Percentiles rank a stretch among this genome's conserved stretches.
Conservation (phyloP, 2,329 filamentous ascomycete species). For the Samsoniella hepiali region DNA sequence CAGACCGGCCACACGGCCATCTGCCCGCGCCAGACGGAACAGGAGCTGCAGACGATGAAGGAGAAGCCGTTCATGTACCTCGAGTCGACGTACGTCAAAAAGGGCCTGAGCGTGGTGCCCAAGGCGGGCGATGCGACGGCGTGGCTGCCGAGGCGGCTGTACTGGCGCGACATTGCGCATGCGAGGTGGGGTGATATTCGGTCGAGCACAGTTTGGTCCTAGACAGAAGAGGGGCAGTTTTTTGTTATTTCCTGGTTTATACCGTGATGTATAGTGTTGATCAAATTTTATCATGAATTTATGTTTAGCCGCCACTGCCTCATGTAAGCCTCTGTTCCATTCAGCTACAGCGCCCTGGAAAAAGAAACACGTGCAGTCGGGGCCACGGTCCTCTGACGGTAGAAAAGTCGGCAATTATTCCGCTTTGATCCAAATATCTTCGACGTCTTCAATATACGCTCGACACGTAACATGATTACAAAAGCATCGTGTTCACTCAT, state of each 20-base stretch:
- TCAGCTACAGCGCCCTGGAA: background rate
- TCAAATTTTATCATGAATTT: too few species aligned
- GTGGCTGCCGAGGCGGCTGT: conserved; percentile 3
- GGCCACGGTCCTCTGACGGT: too few species aligned
- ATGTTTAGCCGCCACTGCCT: too few species aligned
- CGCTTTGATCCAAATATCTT: too few species aligned
- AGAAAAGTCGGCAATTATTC: too few species aligned
- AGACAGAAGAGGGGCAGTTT: background rate
- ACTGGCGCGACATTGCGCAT: conserved; percentile 1
- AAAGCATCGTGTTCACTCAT: too few species aligned
- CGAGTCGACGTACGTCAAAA: conserved; percentile 13
- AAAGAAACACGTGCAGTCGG: too few species aligned
- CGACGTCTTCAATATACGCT: too few species aligned
- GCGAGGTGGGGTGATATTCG: conserved; percentile 13
- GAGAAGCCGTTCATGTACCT: background rate
- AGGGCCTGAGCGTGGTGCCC: background rate
- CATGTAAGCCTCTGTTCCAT: too few species aligned
- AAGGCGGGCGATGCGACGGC: conserved; percentile 6
- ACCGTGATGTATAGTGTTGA: too few species aligned
- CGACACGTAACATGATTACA: too few species aligned
- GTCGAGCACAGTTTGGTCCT: conserved; percentile 8
- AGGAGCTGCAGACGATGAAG: conserved; percentile 2
- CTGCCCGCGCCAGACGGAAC: background rate
- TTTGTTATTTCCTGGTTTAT: too few species aligned
- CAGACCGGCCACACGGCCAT: conserved; percentile 33